Percentiles rank a stretch among this genome's conserved stretches.
phyloP scores from a whole-genome alignment of 139 green algal genomes.

The Yamagishiella unicocca region DNA sequence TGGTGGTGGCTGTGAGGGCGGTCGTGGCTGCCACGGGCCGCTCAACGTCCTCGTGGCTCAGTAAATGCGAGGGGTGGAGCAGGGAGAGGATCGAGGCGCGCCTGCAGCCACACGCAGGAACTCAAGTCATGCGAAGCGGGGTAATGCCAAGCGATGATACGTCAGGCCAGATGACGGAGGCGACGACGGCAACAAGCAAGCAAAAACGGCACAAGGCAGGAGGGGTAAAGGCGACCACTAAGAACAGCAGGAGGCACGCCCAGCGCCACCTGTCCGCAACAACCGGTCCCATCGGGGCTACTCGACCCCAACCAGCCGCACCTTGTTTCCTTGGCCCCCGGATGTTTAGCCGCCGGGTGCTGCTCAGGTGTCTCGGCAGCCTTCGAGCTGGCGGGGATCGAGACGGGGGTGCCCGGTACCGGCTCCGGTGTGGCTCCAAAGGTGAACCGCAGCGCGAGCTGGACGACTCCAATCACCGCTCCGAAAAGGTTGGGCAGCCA shows the following conservation, averaged over 20 bases:
- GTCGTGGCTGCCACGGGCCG: background rate
- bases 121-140: too few relatives aligned
- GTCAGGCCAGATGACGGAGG: too few relatives aligned
- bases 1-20: background rate
- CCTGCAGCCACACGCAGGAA: too few relatives aligned
- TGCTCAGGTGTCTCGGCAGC: background rate
- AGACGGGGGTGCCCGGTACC: background rate
- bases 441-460: constrained; percentile 30
- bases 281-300: too few relatives aligned
- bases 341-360: constrained; percentile 13
- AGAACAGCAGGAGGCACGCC: too few relatives aligned
- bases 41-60: background rate
- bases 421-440: constrained; percentile 18
- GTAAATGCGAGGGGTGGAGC: background rate
- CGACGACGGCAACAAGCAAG: too few relatives aligned
- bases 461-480: constrained; percentile 22
- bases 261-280: too few relatives aligned
- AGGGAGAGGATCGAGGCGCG: constrained; percentile 1
- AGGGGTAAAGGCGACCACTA: too few relatives aligned
- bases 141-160: too few relatives aligned
- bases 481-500: constrained; percentile 46
- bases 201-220: too few relatives aligned
- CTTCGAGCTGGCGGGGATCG: background rate
- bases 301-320: background rate
- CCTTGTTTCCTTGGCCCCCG: constrained; percentile 21